A percentile compares a stretch with the other conserved stretches of the same genome.
Conservation (phyloP, 176 grass and related monocot species). For the Ensete glaucum region DNA sequence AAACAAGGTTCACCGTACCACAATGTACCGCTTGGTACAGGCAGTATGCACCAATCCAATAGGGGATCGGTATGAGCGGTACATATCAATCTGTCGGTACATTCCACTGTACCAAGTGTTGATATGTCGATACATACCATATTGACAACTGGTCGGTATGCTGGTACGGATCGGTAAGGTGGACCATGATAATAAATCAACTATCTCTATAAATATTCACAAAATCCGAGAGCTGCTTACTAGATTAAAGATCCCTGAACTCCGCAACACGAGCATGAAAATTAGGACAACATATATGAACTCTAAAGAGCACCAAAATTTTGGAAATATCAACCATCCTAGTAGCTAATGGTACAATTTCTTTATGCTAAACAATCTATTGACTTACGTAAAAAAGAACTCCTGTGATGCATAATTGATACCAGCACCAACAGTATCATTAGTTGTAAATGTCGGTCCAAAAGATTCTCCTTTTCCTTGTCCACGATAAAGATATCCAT, state of each 20-base stretch:
- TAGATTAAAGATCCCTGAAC: not conserved
- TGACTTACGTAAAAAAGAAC: conserved; percentile 90
- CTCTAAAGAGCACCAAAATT: not conserved
- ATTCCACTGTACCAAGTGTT: too few relatives aligned
- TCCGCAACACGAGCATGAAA: not conserved
- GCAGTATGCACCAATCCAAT: too few relatives aligned
- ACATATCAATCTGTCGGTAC: too few relatives aligned
- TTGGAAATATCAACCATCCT: not conserved
- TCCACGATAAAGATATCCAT: conserved; percentile 65
- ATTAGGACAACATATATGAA: not conserved
- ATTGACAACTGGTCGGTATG: too few relatives aligned
- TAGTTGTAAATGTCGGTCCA: conserved; percentile 85
- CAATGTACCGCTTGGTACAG: too few relatives aligned
- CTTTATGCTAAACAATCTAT: not conserved
- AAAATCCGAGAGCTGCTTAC: not conserved
- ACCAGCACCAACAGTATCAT: conserved; percentile 74
- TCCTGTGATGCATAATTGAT: conserved; percentile 81
- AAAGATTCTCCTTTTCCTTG: conserved; percentile 52
- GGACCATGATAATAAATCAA: not conserved
- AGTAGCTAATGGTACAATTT: not conserved
- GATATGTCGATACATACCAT: too few relatives aligned
- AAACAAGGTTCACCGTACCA: too few relatives aligned
- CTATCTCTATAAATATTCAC: not conserved
- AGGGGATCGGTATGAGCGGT: too few relatives aligned
- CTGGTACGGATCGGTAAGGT: too few relatives aligned